Evolutionary conservation across 2,329 filamentous ascomycete species (phyloP).

Genomic region (Diaporthe vaccinii): DNA sequence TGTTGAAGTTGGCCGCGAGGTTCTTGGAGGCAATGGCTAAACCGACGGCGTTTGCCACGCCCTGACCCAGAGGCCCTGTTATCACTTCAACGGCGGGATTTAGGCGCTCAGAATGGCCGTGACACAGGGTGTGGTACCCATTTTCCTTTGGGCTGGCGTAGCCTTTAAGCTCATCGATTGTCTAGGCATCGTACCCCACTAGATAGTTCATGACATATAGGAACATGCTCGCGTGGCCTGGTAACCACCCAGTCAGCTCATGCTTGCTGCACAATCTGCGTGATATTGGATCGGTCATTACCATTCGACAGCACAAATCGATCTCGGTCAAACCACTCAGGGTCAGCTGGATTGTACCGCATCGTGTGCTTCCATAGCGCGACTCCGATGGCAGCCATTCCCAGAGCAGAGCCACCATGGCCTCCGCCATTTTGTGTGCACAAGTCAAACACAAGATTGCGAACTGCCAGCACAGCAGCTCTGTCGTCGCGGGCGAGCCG

Average conservation of each 20-base stretch:
- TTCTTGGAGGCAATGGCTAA: conserved; percentile 70
- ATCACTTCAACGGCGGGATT: conserved; percentile 71
- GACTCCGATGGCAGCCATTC: conserved; percentile 73
- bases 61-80: conserved; percentile 71
- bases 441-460: conserved; percentile 41
- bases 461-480: conserved; percentile 32
- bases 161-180: conserved; percentile 68
- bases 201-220: conserved; percentile 68
- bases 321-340: conserved; percentile 72
- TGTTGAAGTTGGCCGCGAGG: conserved; percentile 67
- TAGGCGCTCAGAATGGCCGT: conserved; percentile 71
- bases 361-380: conserved; percentile 70
- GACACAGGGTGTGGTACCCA: conserved; percentile 61
- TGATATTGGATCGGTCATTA: not conserved
- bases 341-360: conserved; percentile 69
- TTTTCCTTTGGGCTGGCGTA: conserved; percentile 57
- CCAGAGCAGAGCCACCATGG: conserved; percentile 62
- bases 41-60: conserved; percentile 72
- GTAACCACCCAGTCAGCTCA: not conserved
- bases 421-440: conserved; percentile 42
- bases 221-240: conserved; percentile 66
- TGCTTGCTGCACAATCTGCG: not conserved
- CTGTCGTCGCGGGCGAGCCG: conserved; percentile 12
- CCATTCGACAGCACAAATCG: conserved; percentile 74
- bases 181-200: conserved; percentile 67